Base-by-base conservation (phyloP, 2,329 filamentous ascomycete genomes). In the Fusarium sublunatum region DNA sequence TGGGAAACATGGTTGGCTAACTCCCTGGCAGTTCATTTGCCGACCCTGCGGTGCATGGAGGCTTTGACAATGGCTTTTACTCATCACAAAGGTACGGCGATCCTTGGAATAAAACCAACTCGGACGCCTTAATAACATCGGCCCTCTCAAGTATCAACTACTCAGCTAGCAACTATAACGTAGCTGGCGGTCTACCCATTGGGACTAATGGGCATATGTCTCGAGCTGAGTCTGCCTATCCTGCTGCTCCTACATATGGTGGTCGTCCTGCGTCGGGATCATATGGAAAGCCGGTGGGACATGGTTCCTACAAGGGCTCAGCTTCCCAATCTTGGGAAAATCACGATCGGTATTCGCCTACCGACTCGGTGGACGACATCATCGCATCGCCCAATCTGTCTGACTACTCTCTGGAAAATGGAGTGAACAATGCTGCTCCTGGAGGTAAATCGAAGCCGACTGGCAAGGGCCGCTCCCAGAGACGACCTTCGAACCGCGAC, bases 401-500 rank as follows among this genome's bases (percentile, higher is more conserved):
- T n/a, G 87, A 89, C 64, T 86, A 86, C 69, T 83, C 82, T 6
- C 73, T 85, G 64, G 86, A 89, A 48, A 81, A 82, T 66, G 77
- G 78, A 46, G 77, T 78, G 41, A 75, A 76, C 39, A 68, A 76
- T 52, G 70, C 76, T 32, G 74, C 77, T 31, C 73, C 77, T 4
- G 77, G 76, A 61, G 67, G 61, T 35, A 83, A 82, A 67, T 74
- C 76, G 56, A 85, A 83, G 69, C 72, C 74, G 38, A 76, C 75
- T 44, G 77, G 79, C 46, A 85, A 85, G 70, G 75, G 77, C 47
- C 79, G 82, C 36, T 78, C 84, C 13, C 88, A 91, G 72, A 84
- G 90, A 68, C 85, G 90, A 28, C 87, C 91, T 25, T 91, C 90
- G 38, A 93, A 93, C 78, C 85, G 92, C 59, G 92, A 96, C 80